Percentiles rank a stretch among this genome's conserved stretches.
Evolutionary conservation across 75 land plant genomes (phyloP).

Genomic region (Selaginella moellendorffii): DNA sequence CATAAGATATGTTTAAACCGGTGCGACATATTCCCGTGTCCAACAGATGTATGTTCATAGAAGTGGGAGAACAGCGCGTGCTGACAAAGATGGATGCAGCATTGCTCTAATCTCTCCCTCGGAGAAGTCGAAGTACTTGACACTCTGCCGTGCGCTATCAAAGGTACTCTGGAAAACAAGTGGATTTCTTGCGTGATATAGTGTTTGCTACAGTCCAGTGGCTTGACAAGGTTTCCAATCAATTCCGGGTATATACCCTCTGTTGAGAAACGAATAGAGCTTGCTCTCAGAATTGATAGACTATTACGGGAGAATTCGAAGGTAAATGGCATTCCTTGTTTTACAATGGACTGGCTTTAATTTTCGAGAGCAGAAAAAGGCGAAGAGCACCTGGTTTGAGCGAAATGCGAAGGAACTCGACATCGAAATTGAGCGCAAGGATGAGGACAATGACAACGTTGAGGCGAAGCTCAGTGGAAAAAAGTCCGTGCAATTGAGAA

Average conservation of each 20-base stretch:
- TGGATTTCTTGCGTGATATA: not conserved
- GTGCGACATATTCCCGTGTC: not conserved
- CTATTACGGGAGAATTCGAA: constrained; percentile 45
- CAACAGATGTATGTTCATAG: constrained; percentile 88
- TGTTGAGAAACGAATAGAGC: constrained; percentile 43
- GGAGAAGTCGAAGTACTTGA: constrained; percentile 57
- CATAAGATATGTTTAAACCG: not conserved
- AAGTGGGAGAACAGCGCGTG: constrained; percentile 99
- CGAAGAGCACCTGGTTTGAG: constrained; percentile 59
- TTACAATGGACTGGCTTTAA: constrained; percentile 5
- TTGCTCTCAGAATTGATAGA: constrained; percentile 72
- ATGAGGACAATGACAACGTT: constrained; percentile 60
- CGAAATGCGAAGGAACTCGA: constrained; percentile 68
- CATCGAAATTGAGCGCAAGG: constrained; percentile 53
- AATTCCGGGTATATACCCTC: constrained; percentile 67
- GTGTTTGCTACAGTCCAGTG: constrained; percentile 34
- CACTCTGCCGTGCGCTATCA: constrained; percentile 70
- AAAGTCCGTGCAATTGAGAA: constrained; percentile 26
- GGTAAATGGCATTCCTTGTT: constrained; percentile 80
- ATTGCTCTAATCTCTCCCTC: constrained; percentile 68
- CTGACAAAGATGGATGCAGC: constrained; percentile 81
- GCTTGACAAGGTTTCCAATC: constrained; percentile 53
- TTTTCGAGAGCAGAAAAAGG: constrained; percentile 47
- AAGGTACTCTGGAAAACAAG: constrained; percentile 32
- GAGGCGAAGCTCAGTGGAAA: constrained; percentile 29